Evolutionary conservation across 306 rosid genomes (phyloP).

Genomic region (Crotalaria pallida): DNA sequence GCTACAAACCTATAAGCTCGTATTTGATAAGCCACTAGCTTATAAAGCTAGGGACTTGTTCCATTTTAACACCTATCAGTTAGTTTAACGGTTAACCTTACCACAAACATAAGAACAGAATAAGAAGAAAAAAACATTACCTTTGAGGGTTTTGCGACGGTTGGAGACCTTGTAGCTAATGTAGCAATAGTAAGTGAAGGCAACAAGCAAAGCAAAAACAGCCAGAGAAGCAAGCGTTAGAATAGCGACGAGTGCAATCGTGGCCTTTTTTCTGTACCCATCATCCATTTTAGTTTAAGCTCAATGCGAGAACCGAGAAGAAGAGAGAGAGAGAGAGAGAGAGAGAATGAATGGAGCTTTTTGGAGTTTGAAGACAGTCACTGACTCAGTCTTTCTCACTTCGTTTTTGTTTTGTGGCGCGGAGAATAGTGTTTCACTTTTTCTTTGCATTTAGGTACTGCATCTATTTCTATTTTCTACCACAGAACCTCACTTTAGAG

Average conservation of each 20-base stretch:
- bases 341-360: constrained; percentile 21
- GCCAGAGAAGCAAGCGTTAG: constrained; percentile 68
- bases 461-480: neutral
- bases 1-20: too few species aligned
- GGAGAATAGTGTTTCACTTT: constrained; percentile 15
- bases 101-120: neutral
- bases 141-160: constrained; percentile 42
- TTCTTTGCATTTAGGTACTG: constrained; percentile 17
- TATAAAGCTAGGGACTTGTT: too few species aligned
- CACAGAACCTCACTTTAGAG: neutral
- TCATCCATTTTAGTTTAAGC: constrained; percentile 48
- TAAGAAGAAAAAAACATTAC: constrained; percentile 17
- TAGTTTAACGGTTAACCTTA: too few species aligned
- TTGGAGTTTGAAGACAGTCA: constrained; percentile 18
- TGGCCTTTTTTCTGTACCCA: constrained; percentile 53
- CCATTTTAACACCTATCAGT: too few species aligned
- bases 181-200: constrained; percentile 84
- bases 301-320: constrained; percentile 4
- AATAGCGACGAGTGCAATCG: constrained; percentile 44
- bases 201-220: constrained; percentile 62
- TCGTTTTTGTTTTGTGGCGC: constrained; percentile 41
- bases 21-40: too few species aligned
- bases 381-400: constrained; percentile 14
- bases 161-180: constrained; percentile 67
- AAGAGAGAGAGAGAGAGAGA: neutral